phyloP scores from a whole-genome alignment of 805 yeast species.

The Pichia heedii region DNA sequence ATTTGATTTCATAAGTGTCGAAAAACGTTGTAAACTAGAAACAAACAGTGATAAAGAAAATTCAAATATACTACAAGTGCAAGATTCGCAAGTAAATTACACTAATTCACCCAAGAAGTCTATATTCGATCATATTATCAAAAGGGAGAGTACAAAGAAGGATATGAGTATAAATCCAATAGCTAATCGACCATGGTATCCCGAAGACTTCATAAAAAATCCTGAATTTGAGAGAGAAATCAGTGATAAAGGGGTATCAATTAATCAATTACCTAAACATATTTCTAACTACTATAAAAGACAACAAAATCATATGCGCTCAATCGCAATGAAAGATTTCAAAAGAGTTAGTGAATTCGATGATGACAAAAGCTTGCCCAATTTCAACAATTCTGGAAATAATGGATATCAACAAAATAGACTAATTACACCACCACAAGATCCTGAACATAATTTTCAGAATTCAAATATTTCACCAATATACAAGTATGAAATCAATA shows the following conservation, averaged over 20 bases:
- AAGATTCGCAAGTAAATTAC: too few species aligned
- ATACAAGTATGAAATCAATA: constrained; percentile 22
- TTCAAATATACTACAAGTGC: too few species aligned
- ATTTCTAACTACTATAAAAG: constrained; percentile 16
- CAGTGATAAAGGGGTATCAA: constrained; percentile 1
- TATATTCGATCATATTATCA: constrained; percentile 9
- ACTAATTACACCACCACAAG: constrained; percentile 18
- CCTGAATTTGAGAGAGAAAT: constrained; percentile 12
- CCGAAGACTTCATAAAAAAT: constrained; percentile 30
- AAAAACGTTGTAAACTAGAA: too few species aligned
- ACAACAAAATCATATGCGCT: constrained; percentile 15
- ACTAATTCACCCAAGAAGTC: too few species aligned
- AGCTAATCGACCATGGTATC: constrained; percentile 25
- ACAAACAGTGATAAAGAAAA: too few species aligned
- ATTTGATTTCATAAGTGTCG: neutral
- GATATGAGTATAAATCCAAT: constrained; percentile 14
- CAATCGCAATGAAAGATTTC: constrained; percentile 18
- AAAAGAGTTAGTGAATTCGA: constrained; percentile 12
- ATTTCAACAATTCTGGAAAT: too few species aligned
- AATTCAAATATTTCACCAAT: constrained; percentile 19
- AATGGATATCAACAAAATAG: neutral
- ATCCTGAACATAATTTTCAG: constrained; percentile 17
- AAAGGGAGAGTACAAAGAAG: neutral
- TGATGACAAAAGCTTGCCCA: too few species aligned
- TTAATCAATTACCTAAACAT: constrained; percentile 4